Evolutionary conservation across 169 alveolate species (phyloP), one percentile per base, ranked within the genome.

Genomic region (Eimeria maxima): DNA sequence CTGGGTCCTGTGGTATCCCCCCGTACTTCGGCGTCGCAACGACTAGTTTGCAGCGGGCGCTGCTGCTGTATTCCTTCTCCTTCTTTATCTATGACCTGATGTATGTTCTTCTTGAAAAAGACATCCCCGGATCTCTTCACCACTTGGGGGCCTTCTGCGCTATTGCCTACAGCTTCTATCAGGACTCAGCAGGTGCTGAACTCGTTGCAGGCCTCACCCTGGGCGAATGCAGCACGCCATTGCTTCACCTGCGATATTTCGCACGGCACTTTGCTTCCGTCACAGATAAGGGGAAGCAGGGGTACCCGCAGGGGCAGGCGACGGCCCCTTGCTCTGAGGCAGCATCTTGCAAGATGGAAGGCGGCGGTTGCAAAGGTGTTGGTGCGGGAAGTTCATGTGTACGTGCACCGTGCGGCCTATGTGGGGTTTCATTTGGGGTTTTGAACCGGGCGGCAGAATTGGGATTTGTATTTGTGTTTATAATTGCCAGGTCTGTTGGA

Each of bases 221-320:
- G 11, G 94, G 93, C 18, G 97, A 95, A 65, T 38, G 87, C 80
- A 86, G 95, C 95, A 95, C 97, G 10, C 97, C 97, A 45, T 67
- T 87, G 73, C 97, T 95, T n/a, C 97, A 95, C 44, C 89, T 95
- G 90, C 92, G 97, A 27, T 95, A 89, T 57, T 88, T 55, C 67
- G 78, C 67, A 10, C 20, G 78, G n/a, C 95, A 90, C 42, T 95
- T 73, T 57, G 67, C 91, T 10, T 78, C 93, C 44, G 65, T 38
- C 38, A 63, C 91, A n/a, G 63, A 83, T 73, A 7, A 8, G 67
- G 45, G 47, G 69, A 53, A 27, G 33, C 24, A 29, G 78, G 14
- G 50, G 67, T 29, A 13, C 69, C 89, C 65, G 44, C n/a, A 16
- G 84, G 3, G 57, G 92, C 29, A 44, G 42, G 45, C 18, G 2